Evolutionary conservation across 2,329 filamentous ascomycete genomes (phyloP), one percentile per base, ranked within the genome.

Genomic region (Sclerotinia subarctica): DNA sequence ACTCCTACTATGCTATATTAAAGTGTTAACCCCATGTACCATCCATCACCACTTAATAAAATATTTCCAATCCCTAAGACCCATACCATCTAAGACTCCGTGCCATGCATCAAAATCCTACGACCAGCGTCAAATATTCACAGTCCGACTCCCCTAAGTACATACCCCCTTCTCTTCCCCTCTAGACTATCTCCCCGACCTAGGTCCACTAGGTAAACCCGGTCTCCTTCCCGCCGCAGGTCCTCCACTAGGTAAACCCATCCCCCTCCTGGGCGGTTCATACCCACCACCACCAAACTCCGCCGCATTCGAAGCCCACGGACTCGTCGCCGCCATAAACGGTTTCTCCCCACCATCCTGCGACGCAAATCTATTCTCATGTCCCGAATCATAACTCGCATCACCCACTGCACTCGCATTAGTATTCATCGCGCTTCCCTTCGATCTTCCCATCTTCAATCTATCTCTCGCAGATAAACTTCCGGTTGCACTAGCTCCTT

Each of bases 371-470:
- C 69, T 46, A 69, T 71, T 69, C 44, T 70, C 70, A 56, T 70
- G 70, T 35, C 63, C 68, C 5, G 64, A 66, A 51, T 66, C 70
- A 66, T 69, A 66, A n/a, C 64, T 68, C 21, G 52, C 59, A 56
- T 72, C 53, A 29, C 51, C 69, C 60, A n/a, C 44, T 53, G 38
- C 51, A 24, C 59, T 24, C 29, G 66, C 52, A 59, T 66, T 67
- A 26, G 67, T 32, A 69, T 59, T 38, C 66, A 64, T 44, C 49
- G 67, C 42, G 75, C 17, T 70, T 73, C 82, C 81, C 54, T 85
- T 85, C 72, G 85, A 83, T 29, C 85, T 83, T 42, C 86, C 88
- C 84, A 93, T 92, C 76, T 93, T 92, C 73, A 97, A 81, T 73
- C 92, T 84, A 74, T 96, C 92, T 80, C 96, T 92, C 63, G 93